Base-by-base conservation (phyloP, 2,329 filamentous ascomycete genomes). In the Xylaria sp. region DNA sequence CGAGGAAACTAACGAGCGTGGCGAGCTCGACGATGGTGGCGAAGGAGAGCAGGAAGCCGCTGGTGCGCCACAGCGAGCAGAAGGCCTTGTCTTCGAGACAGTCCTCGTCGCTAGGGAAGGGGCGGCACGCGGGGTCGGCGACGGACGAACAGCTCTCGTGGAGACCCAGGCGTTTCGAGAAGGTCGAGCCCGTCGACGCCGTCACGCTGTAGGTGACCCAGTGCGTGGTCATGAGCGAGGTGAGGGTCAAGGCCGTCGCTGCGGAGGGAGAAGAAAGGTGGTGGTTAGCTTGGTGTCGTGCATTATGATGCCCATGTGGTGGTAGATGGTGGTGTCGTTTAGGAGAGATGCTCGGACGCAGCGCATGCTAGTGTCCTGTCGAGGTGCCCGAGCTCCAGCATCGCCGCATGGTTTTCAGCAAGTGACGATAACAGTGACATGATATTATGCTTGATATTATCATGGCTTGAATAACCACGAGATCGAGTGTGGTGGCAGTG, bases 41-140 rank as follows among this genome's bases (percentile, higher is more conserved):
- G 75, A 98, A 92, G 61, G 91, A 92, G 83, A 97, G 93, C 72
- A 97, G 82, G 81, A 98, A 98, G 27, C 93, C 94, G 42, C 93
- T 90, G 29, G 90, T 93, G 68, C 92, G 88, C 95, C 95, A 99
- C 86, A 97, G 92, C 75, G 90, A 92, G 84, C 96, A 98, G 82
- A 98, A 98, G 76, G 90, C 89, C 60, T 89, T 86, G 74, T 91
- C 87, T 61, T 88, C 87, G 74, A 85, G 82, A 80, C 93, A 95
- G 78, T 93, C 90, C 65, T 87, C 84, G 63, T 86, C 82, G 71
- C 86, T 84, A 3, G 93, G 93, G 79, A 94, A 96, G 37, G 84
- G 81, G 27, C 84, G 84, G 79, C 92, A 94, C 55, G 82, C 80
- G n/a, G 83, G 81, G 59, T 88, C 84, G 53, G 87, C 87, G 66